Evolutionary conservation across 371 early-diverging fungal genomes (phyloP).

Genomic region (Mucor circinelloides): DNA sequence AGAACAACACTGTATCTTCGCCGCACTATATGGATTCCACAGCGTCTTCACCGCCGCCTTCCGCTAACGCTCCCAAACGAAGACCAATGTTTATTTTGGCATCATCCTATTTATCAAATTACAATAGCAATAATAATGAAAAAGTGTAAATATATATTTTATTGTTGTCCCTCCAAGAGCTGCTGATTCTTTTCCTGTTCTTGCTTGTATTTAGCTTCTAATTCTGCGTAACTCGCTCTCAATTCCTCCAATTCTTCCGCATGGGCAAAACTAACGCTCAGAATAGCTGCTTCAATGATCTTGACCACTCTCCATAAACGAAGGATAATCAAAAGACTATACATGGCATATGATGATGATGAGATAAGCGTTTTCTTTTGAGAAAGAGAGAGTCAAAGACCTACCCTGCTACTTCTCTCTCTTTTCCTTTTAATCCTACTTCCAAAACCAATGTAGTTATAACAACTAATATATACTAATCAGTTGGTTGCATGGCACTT

Average conservation of each 20-base stretch:
- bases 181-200: constrained; percentile 25
- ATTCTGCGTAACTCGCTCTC: constrained; percentile 17
- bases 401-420: constrained; percentile 55
- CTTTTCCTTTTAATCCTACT: constrained; percentile 47
- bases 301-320: constrained; percentile 56
- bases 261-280: constrained; percentile 36
- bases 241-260: constrained; percentile 30
- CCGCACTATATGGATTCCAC: not conserved
- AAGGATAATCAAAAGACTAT: constrained; percentile 45
- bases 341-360: not conserved
- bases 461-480: constrained; percentile 30
- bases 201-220: constrained; percentile 29
- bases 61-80: constrained; percentile 17
- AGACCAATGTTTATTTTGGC: constrained; percentile 34
- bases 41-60: constrained; percentile 1
- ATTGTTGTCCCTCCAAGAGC: constrained; percentile 2
- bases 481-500: not conserved
- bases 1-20: not conserved
- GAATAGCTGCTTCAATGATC: constrained; percentile 45
- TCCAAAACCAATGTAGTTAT: constrained; percentile 45
- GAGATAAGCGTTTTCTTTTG: not conserved
- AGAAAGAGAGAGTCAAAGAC: not conserved
- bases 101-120: constrained; percentile 28
- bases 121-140: constrained; percentile 13
- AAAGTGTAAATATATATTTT: not conserved